Conservation (phyloP, 2,329 filamentous ascomycete species). For the Aspergillus sp. region DNA sequence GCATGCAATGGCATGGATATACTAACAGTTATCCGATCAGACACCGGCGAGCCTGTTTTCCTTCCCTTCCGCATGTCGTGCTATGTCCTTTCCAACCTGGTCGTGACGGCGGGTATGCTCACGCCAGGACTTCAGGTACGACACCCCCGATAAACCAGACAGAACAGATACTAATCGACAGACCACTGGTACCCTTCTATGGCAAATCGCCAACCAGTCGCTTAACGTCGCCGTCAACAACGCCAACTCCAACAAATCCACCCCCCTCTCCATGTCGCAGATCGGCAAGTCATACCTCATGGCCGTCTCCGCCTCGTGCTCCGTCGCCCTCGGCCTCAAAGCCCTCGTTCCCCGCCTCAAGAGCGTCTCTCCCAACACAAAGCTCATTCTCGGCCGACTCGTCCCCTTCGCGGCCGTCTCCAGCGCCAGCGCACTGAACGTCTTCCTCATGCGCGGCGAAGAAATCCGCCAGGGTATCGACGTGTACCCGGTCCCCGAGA, state of each 20-base stretch:
- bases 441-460: constrained; percentile 95
- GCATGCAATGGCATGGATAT: background rate
- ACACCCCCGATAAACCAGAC: background rate
- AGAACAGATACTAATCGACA: constrained; percentile 28
- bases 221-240: constrained; percentile 98
- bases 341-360: constrained; percentile 82
- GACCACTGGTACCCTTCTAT: constrained; percentile 82
- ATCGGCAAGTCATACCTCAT: constrained; percentile 88
- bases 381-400: constrained; percentile 75
- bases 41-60: constrained; percentile 88
- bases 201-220: constrained; percentile 96
- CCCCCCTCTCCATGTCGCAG: constrained; percentile 75
- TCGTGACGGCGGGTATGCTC: constrained; percentile 96
- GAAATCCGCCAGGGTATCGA: constrained; percentile 94
- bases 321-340: constrained; percentile 89
- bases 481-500: constrained; percentile 77
- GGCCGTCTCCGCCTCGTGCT: constrained; percentile 89
- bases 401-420: constrained; percentile 96
- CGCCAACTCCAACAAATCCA: constrained; percentile 97
- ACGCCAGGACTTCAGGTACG: constrained; percentile 76
- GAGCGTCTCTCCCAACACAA: constrained; percentile 70
- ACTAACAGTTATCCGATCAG: constrained; percentile 45
- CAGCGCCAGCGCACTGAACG: constrained; percentile 85
- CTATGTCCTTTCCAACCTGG: constrained; percentile 88
- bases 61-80: constrained; percentile 97